These are phyloP conservation scores for Camellia sinensis DNA, from an alignment of 148 eudicot genomes.

Conservation along the genomic window DNA sequence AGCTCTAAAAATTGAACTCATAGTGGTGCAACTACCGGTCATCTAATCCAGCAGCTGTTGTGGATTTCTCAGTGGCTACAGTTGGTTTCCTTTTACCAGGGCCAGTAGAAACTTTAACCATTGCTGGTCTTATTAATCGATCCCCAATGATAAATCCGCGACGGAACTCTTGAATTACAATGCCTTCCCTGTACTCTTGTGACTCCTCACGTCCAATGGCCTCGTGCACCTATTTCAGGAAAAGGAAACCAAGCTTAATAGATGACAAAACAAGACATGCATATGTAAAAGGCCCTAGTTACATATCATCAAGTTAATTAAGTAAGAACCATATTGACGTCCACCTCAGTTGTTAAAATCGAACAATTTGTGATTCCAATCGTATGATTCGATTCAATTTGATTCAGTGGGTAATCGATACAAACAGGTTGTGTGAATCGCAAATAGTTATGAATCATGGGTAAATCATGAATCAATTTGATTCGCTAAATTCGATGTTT, in stretches of 20 bases:
- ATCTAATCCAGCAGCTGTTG: conserved; percentile 42
- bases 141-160: conserved; percentile 78
- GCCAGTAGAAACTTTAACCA: conserved; percentile 89
- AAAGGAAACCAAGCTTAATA: conserved; percentile 2
- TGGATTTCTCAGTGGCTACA: conserved; percentile 19
- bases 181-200: conserved; percentile 74
- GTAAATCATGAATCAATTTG: no score
- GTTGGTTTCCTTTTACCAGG: conserved; percentile 44
- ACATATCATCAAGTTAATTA: neutral
- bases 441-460: no score
- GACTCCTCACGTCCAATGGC: conserved; percentile 90
- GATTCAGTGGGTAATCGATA: no score
- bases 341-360: no score
- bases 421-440: no score
- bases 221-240: conserved; percentile 63
- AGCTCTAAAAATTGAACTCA: neutral
- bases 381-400: no score
- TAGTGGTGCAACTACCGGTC: conserved; percentile 22
- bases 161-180: conserved; percentile 69
- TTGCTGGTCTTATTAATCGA: conserved; percentile 82
- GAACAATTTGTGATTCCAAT: no score
- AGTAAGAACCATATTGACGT: neutral
- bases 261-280: neutral
- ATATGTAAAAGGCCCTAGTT: neutral
- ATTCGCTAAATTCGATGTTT: no score